A percentile compares a stretch with the other conserved stretches of the same genome.
phyloP scores from a whole-genome alignment of 2,329 filamentous ascomycete species.

The Diaporthe capsici region DNA sequence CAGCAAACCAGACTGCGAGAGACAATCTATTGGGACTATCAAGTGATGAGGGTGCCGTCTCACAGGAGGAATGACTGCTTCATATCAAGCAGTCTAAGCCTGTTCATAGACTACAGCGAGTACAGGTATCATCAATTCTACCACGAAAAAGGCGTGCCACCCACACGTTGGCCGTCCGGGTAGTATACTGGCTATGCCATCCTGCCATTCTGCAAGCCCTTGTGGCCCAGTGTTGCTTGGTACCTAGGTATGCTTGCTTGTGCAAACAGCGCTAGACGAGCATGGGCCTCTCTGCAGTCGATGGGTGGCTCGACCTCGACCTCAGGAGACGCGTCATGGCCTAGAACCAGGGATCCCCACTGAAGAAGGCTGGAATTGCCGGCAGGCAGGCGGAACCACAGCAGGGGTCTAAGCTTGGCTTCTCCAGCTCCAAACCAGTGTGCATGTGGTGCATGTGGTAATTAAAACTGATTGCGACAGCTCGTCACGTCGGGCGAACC shows the following conservation, averaged over 20 bases:
- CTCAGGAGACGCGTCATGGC: slow-evolving; percentile 6
- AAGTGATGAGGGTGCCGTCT: not conserved
- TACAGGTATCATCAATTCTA: not conserved
- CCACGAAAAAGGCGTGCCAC: not conserved
- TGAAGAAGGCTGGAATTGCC: slow-evolving; percentile 25
- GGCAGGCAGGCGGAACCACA: slow-evolving; percentile 28
- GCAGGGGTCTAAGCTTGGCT: slow-evolving; percentile 23
- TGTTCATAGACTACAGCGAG: not conserved
- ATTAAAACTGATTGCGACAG: slow-evolving; percentile 35
- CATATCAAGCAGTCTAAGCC: not conserved
- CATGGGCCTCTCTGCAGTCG: not conserved
- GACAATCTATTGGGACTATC: not conserved
- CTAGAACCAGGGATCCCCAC: slow-evolving; percentile 25
- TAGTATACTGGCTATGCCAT: not conserved
- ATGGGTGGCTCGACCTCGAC: not conserved
- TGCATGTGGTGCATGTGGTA: slow-evolving; percentile 18
- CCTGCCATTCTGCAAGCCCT: not conserved
- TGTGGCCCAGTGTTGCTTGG: not conserved
- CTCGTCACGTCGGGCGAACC: slow-evolving; percentile 24
- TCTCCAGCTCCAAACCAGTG: slow-evolving; percentile 26
- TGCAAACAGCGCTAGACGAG: not conserved
- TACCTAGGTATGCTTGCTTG: not conserved
- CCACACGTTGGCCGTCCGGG: not conserved
- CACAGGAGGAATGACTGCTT: too few relatives aligned
- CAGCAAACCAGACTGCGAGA: not conserved